Base-by-base conservation (phyloP, 257 asterid genomes). In the Lavandula angustifolia region DNA sequence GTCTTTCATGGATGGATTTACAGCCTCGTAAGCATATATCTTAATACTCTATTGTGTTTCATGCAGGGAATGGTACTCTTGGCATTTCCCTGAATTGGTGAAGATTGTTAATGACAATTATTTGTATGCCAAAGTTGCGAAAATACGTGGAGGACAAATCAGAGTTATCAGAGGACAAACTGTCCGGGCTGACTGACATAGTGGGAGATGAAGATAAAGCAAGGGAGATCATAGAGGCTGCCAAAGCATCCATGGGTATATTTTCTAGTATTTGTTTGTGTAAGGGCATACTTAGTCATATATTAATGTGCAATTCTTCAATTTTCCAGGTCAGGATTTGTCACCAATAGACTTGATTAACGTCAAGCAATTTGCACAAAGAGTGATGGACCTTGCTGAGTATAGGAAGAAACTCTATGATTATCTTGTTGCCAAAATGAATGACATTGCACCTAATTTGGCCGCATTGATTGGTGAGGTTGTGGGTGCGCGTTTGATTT, bases 221-320 rank as follows among this genome's bases (percentile, higher is more conserved):
- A 37, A 92, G 85, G 73, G 97, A 87, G 81, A 82, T 92, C 29
- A 78, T 87, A 11, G 99, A 89, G 78, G 97, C 99, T 63, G 95
- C 99, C 22, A 92, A 92, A 80, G 96, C 99, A 60, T 92, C 99
- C 22, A 92, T 92, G 99, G 99, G 99, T 92, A 78, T 6, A 33
- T 41, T 44, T 49, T 66, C 54, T 56, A 31, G 12, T n/a, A 27
- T 13, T 49, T 13, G 31, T 66, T 33, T 16, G 57, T 60, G 17
- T 41, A 8, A 18, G 41, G n/a, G 44, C 65, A 4, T 29, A 33
- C 8, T 43, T 46, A 64, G 8, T 54, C 48, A 31, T 47, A 0
- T 48, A 10, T 18, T 75, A 35, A 79, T 60, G 35, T 49, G 56
- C 14, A 3, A 17, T 16, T 69, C 27, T 74, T 46, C 29, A 12